phyloP scores from a whole-genome alignment of 2,329 filamentous ascomycete species.

The Beauveria varroae region DNA sequence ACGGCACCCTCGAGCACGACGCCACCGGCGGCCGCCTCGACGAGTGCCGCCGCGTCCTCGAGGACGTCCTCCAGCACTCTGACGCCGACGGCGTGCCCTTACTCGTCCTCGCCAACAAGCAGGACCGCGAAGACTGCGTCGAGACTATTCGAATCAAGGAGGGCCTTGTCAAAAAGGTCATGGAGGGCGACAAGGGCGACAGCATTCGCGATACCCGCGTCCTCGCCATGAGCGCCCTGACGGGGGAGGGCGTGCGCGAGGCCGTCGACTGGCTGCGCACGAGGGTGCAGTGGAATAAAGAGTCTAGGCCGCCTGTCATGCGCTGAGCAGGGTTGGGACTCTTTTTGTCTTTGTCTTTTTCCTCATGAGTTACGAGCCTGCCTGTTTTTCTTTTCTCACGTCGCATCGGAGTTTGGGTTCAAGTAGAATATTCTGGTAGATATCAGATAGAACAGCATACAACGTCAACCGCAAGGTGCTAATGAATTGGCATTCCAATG shows the following conservation, averaged over 20 bases:
- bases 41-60: constrained; percentile 83
- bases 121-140: constrained; percentile 93
- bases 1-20: constrained; percentile 58
- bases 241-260: constrained; percentile 78
- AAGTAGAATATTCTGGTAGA: background rate
- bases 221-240: constrained; percentile 84
- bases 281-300: constrained; percentile 93
- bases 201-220: constrained; percentile 87
- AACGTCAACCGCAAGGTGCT: background rate
- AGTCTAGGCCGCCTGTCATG: constrained; percentile 86
- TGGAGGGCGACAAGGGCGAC: constrained; percentile 84
- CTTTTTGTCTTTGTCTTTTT: background rate
- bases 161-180: constrained; percentile 87
- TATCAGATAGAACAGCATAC: background rate
- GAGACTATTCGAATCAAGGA: constrained; percentile 98
- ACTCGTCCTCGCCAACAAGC: constrained; percentile 91
- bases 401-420: constrained; percentile 4
- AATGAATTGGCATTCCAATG: background rate
- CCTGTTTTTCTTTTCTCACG: constrained; percentile 9
- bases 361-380: constrained; percentile 9
- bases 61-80: constrained; percentile 79
- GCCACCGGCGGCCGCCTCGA: constrained; percentile 59
- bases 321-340: constrained; percentile 40
- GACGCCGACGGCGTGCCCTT: constrained; percentile 89
- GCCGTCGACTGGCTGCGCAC: constrained; percentile 95